phyloP scores from a whole-genome alignment of 331 rosid genomes.

The Quercus lobata region DNA sequence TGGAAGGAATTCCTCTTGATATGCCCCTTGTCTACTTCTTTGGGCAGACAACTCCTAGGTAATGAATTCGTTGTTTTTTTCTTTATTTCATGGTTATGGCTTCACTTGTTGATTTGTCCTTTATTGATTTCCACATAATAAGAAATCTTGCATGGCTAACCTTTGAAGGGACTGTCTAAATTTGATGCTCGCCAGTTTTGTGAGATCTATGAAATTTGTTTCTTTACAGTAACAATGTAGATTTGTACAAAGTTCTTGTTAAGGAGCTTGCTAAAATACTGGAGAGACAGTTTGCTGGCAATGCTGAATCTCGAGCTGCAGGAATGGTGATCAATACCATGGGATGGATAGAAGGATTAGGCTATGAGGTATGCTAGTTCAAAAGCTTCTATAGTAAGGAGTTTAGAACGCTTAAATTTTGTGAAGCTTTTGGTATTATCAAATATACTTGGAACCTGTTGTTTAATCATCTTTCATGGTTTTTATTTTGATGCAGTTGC shows the following conservation, averaged over 20 bases:
- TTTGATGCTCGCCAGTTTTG: not conserved
- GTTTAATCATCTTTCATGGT: not conserved
- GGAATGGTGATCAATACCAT: slow-evolving; percentile 98
- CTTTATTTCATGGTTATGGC: not conserved
- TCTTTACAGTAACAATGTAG: slow-evolving; percentile 69
- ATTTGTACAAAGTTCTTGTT: slow-evolving; percentile 79
- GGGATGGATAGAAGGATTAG: slow-evolving; percentile 99
- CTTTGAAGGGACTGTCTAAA: not conserved
- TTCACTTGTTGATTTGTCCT: not conserved
- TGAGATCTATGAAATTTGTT: not conserved
- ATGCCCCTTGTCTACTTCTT: slow-evolving; percentile 91
- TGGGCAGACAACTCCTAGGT: slow-evolving; percentile 91
- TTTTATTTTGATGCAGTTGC: slow-evolving; percentile 65
- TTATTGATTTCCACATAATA: slow-evolving; percentile 5
- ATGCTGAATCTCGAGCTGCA: slow-evolving; percentile 86
- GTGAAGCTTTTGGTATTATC: slow-evolving; percentile 8
- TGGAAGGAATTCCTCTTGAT: slow-evolving; percentile 92
- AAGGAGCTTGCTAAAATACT: slow-evolving; percentile 83
- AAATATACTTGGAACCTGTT: not conserved
- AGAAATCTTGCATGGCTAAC: slow-evolving; percentile 1
- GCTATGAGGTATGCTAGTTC: slow-evolving; percentile 70
- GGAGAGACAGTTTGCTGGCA: slow-evolving; percentile 81
- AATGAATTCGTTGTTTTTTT: slow-evolving; percentile 2
- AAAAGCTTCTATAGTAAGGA: slow-evolving; percentile 5
- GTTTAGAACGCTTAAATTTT: not conserved